Evolutionary conservation across 257 asterid genomes (phyloP), one percentile per base, ranked within the genome.

Genomic region (Jacaranda copaia): DNA sequence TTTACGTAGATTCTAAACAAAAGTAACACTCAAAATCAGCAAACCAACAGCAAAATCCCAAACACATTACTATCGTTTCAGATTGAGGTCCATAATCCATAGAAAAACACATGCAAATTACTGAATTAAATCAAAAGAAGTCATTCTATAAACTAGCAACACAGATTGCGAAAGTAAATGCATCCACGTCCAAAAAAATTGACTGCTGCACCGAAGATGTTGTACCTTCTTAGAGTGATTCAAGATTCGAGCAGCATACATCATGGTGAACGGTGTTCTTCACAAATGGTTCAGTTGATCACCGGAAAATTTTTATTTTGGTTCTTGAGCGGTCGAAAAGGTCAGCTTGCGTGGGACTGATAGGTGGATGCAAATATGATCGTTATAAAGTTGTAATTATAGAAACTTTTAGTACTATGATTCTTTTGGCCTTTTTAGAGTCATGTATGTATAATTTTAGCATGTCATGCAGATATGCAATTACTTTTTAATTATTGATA

Each of bases 221-320:
- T 56, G 1, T 66, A 92, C 98, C 93, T 88, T 90, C 70, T 75
- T 84, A 7, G 94, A 87, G 84, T 92, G 94, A 79, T 87, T 89
- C 70, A 88, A 45, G 69, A 93, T 66, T 77, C 92, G 90, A 73
- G 87, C 84, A 32, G 88, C 82, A 72, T 82, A 84, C 77, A 90
- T 83, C 93, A 83, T 90, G 87, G 67, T 87, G 72, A 55, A 64
- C 72, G 38, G 36, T 13, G 35, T 49, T 71, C 80, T 69, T 74
- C 63, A n/a, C 72, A 66, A 77, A 82, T 59, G 58, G 66, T 8
- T 18, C 20, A 13, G 51, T 8, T 58, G 59, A 42, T 42, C 48
- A 64, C 20, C 7, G 39, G 63, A 40, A 60, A 56, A 7, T 38
- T 49, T 58, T 68, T 78, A 66, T 80, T 52, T 49, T 79, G 82